Conservation (phyloP, 768 basidiomycete genomes). For the Kwoniella dendrophila region DNA sequence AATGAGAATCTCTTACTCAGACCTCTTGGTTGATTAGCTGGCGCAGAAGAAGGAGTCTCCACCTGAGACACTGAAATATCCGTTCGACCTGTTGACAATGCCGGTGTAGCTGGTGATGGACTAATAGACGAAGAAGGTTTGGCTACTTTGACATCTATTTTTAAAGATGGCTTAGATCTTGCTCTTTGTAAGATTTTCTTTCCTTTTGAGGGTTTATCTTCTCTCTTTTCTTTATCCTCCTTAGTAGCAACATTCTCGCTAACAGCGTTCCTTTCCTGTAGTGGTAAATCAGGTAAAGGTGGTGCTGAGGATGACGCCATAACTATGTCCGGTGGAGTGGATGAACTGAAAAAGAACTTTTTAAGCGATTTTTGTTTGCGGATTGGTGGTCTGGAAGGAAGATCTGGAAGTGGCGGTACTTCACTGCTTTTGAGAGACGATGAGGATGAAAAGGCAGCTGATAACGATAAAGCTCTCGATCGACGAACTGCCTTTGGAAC, state of each 20-base stretch:
- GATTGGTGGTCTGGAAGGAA: conserved; percentile 20
- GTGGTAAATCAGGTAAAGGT: background rate
- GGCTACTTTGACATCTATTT: conserved; percentile 16
- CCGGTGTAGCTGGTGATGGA: conserved; percentile 5
- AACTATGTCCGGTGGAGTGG: conserved; percentile 3
- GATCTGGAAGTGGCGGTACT: conserved; percentile 4
- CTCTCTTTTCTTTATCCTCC: background rate
- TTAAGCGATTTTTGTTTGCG: conserved; percentile 42
- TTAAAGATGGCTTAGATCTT: conserved; percentile 23
- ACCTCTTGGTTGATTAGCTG: conserved; percentile 21
- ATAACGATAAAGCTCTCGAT: conserved; percentile 20
- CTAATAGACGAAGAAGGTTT: conserved; percentile 1
- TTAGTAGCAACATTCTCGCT: background rate
- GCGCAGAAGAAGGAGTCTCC: conserved; percentile 5
- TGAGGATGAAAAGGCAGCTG: conserved; percentile 23
- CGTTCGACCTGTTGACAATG: conserved; percentile 10
- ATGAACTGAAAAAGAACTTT: conserved; percentile 38
- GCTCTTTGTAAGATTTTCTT: conserved; percentile 15
- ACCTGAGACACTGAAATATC: conserved; percentile 2
- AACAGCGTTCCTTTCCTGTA: background rate
- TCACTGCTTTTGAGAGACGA: conserved; percentile 13
- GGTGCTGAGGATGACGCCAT: background rate
- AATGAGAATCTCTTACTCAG: conserved; percentile 45
- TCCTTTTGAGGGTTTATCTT: background rate
- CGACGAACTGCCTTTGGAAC: conserved; percentile 8